Conservation (phyloP, 352 stramenopile genomes). For the Phytophthora capsici region DNA sequence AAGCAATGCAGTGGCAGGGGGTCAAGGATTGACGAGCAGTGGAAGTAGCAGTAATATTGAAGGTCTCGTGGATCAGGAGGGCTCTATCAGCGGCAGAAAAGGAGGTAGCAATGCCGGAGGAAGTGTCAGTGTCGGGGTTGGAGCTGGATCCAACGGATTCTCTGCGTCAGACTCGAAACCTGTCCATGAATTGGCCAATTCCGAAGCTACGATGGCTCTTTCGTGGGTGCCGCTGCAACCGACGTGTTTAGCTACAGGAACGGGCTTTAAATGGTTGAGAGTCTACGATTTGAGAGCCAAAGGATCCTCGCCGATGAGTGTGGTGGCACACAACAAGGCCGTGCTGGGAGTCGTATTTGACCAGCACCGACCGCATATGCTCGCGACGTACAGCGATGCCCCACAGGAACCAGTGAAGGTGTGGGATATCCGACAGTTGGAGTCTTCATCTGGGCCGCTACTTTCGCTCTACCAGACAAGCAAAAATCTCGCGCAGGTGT, state of each 20-base stretch:
- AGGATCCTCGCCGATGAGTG: constrained; percentile 67
- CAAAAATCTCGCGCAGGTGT: constrained; percentile 79
- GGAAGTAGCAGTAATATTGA: constrained; percentile 39
- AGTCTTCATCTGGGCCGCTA: constrained; percentile 64
- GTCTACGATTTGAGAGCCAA: constrained; percentile 83
- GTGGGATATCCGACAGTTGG: constrained; percentile 88
- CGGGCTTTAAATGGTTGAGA: constrained; percentile 89
- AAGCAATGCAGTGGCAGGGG: constrained; percentile 20
- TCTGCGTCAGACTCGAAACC: constrained; percentile 56
- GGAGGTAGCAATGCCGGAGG: constrained; percentile 18
- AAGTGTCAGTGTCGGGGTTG: constrained; percentile 29
- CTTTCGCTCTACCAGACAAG: constrained; percentile 76
- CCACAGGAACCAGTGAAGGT: constrained; percentile 86
- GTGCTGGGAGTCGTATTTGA: constrained; percentile 87
- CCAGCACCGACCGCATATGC: constrained; percentile 76
- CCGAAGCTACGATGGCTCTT: constrained; percentile 80
- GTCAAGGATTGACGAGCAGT: constrained; percentile 20
- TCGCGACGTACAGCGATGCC: constrained; percentile 85
- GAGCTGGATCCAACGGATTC: constrained; percentile 35
- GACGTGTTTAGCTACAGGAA: constrained; percentile 80
- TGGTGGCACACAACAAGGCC: constrained; percentile 86
- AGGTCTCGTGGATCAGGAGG: constrained; percentile 33
- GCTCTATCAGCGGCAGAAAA: constrained; percentile 32
- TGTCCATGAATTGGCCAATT: constrained; percentile 84
- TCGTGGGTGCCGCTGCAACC: constrained; percentile 87